Conservation (phyloP, 768 basidiomycete genomes). For the Amanita rubescens region DNA sequence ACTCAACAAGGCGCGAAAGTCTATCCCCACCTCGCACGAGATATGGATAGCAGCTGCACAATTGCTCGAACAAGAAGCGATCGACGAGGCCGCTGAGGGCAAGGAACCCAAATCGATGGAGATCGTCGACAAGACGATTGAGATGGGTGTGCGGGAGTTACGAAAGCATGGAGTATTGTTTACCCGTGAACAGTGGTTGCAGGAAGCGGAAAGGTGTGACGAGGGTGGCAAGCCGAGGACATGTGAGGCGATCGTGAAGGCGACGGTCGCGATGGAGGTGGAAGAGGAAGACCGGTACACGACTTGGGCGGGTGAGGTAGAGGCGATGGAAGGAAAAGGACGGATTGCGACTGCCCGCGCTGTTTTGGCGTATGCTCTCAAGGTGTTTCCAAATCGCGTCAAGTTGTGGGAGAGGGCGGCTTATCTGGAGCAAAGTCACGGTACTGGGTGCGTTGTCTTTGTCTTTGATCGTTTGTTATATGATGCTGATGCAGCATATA, state of each 20-base stretch:
- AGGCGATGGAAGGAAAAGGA: slow-evolving; percentile 66
- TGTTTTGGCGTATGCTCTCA: slow-evolving; percentile 84
- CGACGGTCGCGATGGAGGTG: slow-evolving; percentile 86
- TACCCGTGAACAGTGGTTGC: slow-evolving; percentile 90
- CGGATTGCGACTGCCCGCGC: slow-evolving; percentile 80
- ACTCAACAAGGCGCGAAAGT: slow-evolving; percentile 91
- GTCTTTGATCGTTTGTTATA: not conserved
- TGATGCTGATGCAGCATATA: slow-evolving; percentile 20
- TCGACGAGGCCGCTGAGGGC: slow-evolving; percentile 17
- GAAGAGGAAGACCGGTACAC: slow-evolving; percentile 91
- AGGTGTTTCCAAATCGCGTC: slow-evolving; percentile 82
- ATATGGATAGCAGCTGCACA: slow-evolving; percentile 98
- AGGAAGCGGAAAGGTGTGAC: slow-evolving; percentile 92
- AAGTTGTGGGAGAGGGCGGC: slow-evolving; percentile 89
- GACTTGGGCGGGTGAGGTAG: slow-evolving; percentile 90
- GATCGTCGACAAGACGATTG: slow-evolving; percentile 83
- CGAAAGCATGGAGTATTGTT: slow-evolving; percentile 80
- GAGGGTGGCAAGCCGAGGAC: slow-evolving; percentile 77
- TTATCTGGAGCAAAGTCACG: slow-evolving; percentile 88
- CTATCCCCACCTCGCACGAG: slow-evolving; percentile 93
- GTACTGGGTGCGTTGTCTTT: slow-evolving; percentile 48
- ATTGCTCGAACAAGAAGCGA: slow-evolving; percentile 80
- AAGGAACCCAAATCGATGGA: slow-evolving; percentile 21
- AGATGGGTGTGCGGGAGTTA: slow-evolving; percentile 71
- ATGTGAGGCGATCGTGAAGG: slow-evolving; percentile 92